Evolutionary conservation across 2,329 filamentous ascomycete species (phyloP).

Genomic region (Penicillium freii): DNA sequence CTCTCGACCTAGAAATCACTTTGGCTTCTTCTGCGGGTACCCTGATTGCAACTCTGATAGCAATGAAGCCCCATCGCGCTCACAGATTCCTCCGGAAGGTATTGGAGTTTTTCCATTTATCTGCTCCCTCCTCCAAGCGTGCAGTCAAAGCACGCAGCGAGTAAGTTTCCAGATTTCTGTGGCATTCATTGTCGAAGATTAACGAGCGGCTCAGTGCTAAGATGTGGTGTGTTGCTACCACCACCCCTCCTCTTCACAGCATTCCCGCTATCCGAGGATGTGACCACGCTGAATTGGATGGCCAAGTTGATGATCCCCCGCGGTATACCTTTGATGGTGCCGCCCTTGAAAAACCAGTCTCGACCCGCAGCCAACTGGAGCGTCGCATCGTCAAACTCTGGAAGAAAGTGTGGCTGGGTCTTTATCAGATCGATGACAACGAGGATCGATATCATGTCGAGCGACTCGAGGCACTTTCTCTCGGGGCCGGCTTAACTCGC

Average conservation of each 20-base stretch:
- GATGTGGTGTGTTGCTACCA: neutral
- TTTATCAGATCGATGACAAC: conserved; percentile 22
- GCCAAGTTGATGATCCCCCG: neutral
- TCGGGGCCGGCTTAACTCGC: conserved; percentile 18
- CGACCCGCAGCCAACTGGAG: conserved; percentile 15
- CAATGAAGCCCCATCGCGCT: conserved; percentile 5
- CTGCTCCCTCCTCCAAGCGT: neutral
- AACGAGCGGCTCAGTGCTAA: neutral
- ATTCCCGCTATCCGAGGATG: neutral
- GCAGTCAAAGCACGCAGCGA: neutral
- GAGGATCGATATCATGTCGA: conserved; percentile 14
- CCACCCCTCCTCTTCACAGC: neutral
- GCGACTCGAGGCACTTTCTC: conserved; percentile 19
- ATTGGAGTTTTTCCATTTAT: conserved; percentile 10
- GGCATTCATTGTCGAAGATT: neutral
- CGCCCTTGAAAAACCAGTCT: neutral
- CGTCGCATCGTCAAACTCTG: conserved; percentile 19
- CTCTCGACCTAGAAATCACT: neutral
- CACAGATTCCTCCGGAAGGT: conserved; percentile 8
- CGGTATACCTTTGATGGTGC: neutral
- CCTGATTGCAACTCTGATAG: neutral
- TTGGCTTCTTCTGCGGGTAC: too few relatives aligned
- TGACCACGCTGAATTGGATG: too few relatives aligned
- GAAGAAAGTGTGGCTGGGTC: conserved; percentile 22
- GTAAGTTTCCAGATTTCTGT: neutral